Conservation (phyloP, 805 yeast genomes). For the Diddensiella santjacobensis region DNA sequence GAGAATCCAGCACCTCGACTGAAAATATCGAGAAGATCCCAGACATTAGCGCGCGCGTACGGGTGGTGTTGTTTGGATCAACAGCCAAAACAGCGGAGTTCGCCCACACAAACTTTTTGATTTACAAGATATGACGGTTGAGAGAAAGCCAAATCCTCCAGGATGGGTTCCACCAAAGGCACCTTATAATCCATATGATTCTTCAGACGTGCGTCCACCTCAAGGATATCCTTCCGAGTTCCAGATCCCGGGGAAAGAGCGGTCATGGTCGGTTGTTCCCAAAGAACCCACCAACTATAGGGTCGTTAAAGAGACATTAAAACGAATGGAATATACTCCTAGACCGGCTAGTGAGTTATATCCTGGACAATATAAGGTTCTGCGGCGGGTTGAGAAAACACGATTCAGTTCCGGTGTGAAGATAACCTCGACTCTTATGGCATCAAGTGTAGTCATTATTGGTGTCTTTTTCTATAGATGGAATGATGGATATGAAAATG, state of each 20-base stretch:
- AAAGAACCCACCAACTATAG: slow-evolving; percentile 63
- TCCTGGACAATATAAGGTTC: slow-evolving; percentile 74
- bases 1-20: slow-evolving; percentile 41
- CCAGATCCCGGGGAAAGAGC: slow-evolving; percentile 58
- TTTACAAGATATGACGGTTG: slow-evolving; percentile 7
- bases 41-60: too few relatives aligned
- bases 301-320: slow-evolving; percentile 70
- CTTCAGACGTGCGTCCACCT: slow-evolving; percentile 70
- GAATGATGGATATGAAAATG: slow-evolving; percentile 80
- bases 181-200: slow-evolving; percentile 83
- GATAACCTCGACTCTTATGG: slow-evolving; percentile 34
- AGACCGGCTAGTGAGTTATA: slow-evolving; percentile 69
- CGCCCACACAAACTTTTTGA: too few relatives aligned
- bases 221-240: slow-evolving; percentile 85
- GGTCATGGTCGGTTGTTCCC: slow-evolving; percentile 56
- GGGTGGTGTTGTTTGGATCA: too few relatives aligned
- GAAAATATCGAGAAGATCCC: slow-evolving; percentile 28
- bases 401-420: slow-evolving; percentile 59
- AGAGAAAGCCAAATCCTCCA: slow-evolving; percentile 25
- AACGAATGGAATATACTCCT: slow-evolving; percentile 68
- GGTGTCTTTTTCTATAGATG: slow-evolving; percentile 74
- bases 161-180: slow-evolving; percentile 58
- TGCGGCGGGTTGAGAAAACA: slow-evolving; percentile 54
- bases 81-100: too few relatives aligned
- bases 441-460: slow-evolving; percentile 35